A percentile compares a stretch with the other conserved stretches of the same genome.
Evolutionary conservation across 2,329 filamentous ascomycete genomes (phyloP).

Genomic region (Corniculantispora saksenae): DNA sequence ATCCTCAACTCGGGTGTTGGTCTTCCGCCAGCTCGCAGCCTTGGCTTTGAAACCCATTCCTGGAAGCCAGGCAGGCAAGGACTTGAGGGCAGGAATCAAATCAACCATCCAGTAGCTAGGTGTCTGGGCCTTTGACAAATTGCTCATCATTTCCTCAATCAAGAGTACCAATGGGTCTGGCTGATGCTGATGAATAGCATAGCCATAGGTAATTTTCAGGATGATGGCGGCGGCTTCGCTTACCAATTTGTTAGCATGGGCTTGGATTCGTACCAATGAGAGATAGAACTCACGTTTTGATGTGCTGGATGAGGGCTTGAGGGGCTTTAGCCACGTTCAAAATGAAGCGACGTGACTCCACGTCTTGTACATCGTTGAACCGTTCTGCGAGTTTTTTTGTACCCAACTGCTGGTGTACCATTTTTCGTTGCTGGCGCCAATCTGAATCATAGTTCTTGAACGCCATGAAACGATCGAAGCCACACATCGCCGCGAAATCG

Average conservation of each 20-base stretch:
- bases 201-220: conserved; percentile 26
- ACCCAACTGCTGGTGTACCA: conserved; percentile 33
- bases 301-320: conserved; percentile 25
- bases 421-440: conserved; percentile 29
- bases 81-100: conserved; percentile 25
- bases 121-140: conserved; percentile 24
- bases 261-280: no score
- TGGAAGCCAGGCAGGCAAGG: conserved; percentile 26
- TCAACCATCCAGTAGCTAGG: conserved; percentile 29
- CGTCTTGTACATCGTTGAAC: conserved; percentile 29
- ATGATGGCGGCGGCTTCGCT: conserved; percentile 27
- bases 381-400: conserved; percentile 24
- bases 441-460: conserved; percentile 23
- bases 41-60: conserved; percentile 26
- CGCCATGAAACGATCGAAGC: conserved; percentile 18
- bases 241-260: neutral
- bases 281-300: conserved; percentile 21
- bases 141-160: conserved; percentile 22
- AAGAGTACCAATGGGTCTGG: conserved; percentile 27
- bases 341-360: conserved; percentile 30
- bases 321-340: conserved; percentile 27
- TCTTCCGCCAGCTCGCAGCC: conserved; percentile 22
- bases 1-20: conserved; percentile 14
- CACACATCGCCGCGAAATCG: conserved; percentile 14
- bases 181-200: conserved; percentile 27